These are phyloP conservation scores for Alternaria infectoria DNA, from an alignment of 2,329 filamentous ascomycete genomes.

Conservation along the genomic window DNA sequence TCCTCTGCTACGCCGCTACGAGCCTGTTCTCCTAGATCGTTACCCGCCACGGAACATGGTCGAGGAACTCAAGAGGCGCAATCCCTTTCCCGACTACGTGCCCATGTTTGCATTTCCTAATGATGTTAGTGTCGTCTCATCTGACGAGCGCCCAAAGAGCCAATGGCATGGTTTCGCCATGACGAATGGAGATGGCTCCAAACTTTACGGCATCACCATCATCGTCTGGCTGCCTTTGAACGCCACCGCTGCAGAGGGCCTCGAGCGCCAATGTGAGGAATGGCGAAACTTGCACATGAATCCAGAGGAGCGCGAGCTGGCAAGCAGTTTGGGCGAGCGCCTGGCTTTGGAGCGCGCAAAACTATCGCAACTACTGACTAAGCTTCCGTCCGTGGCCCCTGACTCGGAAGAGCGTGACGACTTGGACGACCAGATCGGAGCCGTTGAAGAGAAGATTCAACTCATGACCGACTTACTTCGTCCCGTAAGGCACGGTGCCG, in stretches of 20 bases:
- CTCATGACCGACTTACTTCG: slow-evolving; percentile 96
- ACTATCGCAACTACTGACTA: slow-evolving; percentile 83
- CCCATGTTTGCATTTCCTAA: slow-evolving; percentile 99
- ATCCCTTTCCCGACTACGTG: slow-evolving; percentile 93
- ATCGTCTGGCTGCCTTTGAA: slow-evolving; percentile 93
- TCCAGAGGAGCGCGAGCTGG: slow-evolving; percentile 86
- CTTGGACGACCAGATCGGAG: slow-evolving; percentile 91
- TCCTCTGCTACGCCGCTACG: slow-evolving; percentile 89
- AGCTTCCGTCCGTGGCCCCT: slow-evolving; percentile 79
- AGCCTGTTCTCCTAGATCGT: slow-evolving; percentile 92
- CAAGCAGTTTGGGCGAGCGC: slow-evolving; percentile 86
- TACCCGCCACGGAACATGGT: slow-evolving; percentile 85
- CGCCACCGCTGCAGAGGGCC: slow-evolving; percentile 78
- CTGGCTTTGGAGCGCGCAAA: slow-evolving; percentile 87
- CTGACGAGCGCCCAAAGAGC: slow-evolving; percentile 90
- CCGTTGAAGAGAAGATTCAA: slow-evolving; percentile 94
- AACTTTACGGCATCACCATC: slow-evolving; percentile 88
- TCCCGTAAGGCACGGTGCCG: slow-evolving; percentile 89
- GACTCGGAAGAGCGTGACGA: slow-evolving; percentile 81
- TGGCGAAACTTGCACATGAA: slow-evolving; percentile 75
- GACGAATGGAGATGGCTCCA: slow-evolving; percentile 91
- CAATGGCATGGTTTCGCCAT: slow-evolving; percentile 99
- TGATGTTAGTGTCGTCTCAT: slow-evolving; percentile 95
- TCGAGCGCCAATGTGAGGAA: slow-evolving; percentile 68
- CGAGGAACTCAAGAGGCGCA: slow-evolving; percentile 80